phyloP scores from a whole-genome alignment of 2,329 filamentous ascomycete genomes.

The Exophiala oligosperma region DNA sequence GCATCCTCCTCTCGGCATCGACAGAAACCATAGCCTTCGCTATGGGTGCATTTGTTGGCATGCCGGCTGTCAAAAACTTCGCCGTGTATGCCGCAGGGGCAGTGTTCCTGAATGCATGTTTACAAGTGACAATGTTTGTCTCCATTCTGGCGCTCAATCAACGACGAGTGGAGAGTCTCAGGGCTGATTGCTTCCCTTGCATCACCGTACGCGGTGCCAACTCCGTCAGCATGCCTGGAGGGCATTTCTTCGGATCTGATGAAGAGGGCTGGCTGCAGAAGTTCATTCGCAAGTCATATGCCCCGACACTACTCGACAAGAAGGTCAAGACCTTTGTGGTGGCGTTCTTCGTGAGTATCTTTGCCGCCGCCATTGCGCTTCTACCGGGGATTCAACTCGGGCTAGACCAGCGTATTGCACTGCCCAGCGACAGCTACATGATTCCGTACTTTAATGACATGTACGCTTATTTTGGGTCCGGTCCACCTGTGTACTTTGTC shows the following conservation, averaged over 20 bases:
- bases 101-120: constrained; percentile 93
- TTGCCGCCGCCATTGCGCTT: constrained; percentile 80
- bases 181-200: constrained; percentile 91
- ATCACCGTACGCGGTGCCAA: constrained; percentile 76
- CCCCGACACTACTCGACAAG: constrained; percentile 75
- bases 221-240: constrained; percentile 62
- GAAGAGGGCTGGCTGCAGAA: constrained; percentile 81
- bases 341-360: constrained; percentile 79
- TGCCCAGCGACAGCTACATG: constrained; percentile 90
- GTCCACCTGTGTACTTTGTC: constrained; percentile 95
- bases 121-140: constrained; percentile 96
- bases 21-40: constrained; percentile 94
- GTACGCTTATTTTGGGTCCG: constrained; percentile 86
- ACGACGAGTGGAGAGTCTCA: constrained; percentile 79
- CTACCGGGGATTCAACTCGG: constrained; percentile 83
- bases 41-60: constrained; percentile 88
- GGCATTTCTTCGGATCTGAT: constrained; percentile 69
- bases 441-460: constrained; percentile 97
- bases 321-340: constrained; percentile 77
- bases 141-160: constrained; percentile 91
- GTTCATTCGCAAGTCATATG: constrained; percentile 89
- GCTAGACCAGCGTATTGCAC: constrained; percentile 89
- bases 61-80: constrained; percentile 98
- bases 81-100: constrained; percentile 94
- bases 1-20: constrained; percentile 89